Base-by-base conservation (phyloP, 192 early-diverging fungal genomes). In the Coemansia asiatica region DNA sequence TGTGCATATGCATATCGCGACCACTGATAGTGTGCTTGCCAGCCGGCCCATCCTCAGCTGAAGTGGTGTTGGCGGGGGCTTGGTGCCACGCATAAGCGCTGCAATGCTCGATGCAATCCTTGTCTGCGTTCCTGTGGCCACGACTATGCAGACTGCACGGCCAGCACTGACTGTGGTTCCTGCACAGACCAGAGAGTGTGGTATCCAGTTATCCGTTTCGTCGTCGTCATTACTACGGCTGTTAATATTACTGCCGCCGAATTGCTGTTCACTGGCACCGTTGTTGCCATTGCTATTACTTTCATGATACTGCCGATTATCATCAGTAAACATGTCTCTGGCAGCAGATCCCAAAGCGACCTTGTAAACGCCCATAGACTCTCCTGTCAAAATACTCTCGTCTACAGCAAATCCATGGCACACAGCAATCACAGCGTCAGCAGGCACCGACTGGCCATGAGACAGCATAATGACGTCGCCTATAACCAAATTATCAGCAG, bases 361-460 rank as follows among this genome's bases (percentile, higher is more conserved):
- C 55, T 73, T 73, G 55, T 55, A 40, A 13, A 67, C 64, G 26
- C 47, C 76, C 18, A 87, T 72, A 1, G 86, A 88, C 75, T 98
- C 95, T 53, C 96, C 96, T 0, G 96, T 96, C 15, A 98, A 82
- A 74, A 92, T 86, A 48, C 91, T 90, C 81, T 98, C 96, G 77
- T 98, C 94, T 4, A 93, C 85, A 12, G 84, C 83, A 23, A 91
- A 89, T 1, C 60, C 69, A 31, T 73, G 60, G 19, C 94, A 93
- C 26, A 67, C 83, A 18, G 88, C 83, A 13, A 98, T 86, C 1
- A 86, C 70, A n/a, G 94, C 95, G 65, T 98, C 96, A 0, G 92
- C 87, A 5, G 96, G 94, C 22, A 98, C 86, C 28, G 92, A 86
- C 76, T 96, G 93, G 19, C 94, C 94, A 10, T 92, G 93, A 2